Base-by-base conservation (phyloP, 805 yeast genomes). In the Nakazawaea wyomingensis region DNA sequence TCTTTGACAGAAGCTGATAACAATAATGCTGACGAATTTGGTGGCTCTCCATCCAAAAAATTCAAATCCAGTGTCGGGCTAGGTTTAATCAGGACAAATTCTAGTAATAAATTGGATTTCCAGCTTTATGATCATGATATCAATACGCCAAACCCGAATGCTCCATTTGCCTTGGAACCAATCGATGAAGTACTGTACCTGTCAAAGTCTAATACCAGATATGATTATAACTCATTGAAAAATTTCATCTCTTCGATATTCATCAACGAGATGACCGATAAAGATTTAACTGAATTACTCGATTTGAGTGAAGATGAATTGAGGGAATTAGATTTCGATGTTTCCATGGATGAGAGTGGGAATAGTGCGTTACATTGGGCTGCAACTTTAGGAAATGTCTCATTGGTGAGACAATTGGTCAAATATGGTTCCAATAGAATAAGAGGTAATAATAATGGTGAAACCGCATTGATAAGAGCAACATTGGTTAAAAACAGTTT, bases 361-460 rank as follows among this genome's bases (percentile, higher is more conserved):
- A 93, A 93, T 57, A 84, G 96, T 0, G 88, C 96, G 0, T 70
- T 93, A 45, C 99, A 93, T 62, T 86, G 98, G 95, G 95, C 97
- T 3, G 81, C 97, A 13, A 86, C 97, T 0, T 72, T 93, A 59
- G 98, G 95, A 0, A 78, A 87, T 45, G 63, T 82, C 1, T 66
- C 78, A 3, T 69, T 90, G 40, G 91, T 88, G 3, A 76, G 68
- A 34, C 80, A 80, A 31, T 69, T 87, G 13, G 82, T 93, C 24
- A 66, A 74, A 31, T 69, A 73, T 34, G 85, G 87, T 11, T 81
- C 95, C 1, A 74, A 76, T 48, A 72, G 91, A 31, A 71, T 78
- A 7, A 65, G 89, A 31, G 76, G 93, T 34, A 95, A 91, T 61
- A 76, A 76, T 50, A 75, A 75, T 30, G 98, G 98, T 14, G 96